Evolutionary conservation across 2,329 filamentous ascomycete species (phyloP).

Genomic region (Neocatenulostroma microsporum): DNA sequence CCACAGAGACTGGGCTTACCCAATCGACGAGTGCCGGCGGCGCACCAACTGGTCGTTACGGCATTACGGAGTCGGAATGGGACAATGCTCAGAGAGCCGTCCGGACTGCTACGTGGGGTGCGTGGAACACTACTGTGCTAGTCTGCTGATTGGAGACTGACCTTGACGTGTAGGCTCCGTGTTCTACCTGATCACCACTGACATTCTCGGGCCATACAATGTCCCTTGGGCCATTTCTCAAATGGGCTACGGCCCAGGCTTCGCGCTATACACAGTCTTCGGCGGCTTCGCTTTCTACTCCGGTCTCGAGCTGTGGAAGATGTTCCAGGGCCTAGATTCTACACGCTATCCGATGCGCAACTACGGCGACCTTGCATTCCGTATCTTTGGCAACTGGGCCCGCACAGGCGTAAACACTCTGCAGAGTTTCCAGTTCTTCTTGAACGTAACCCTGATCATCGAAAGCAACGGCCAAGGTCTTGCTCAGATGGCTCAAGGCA

Average conservation of each 20-base stretch:
- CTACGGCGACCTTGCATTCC: conserved; percentile 33
- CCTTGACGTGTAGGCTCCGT: conserved; percentile 19
- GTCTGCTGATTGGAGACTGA: conserved; percentile 6
- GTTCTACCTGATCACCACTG: conserved; percentile 41
- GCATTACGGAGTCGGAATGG: conserved; percentile 31
- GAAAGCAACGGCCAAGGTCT: conserved; percentile 49
- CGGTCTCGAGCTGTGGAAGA: conserved; percentile 33
- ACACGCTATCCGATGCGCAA: conserved; percentile 34
- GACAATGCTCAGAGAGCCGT: conserved; percentile 27
- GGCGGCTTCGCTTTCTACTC: conserved; percentile 30
- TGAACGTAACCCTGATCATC: conserved; percentile 48
- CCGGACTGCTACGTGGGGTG: conserved; percentile 30
- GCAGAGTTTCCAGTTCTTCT: conserved; percentile 37
- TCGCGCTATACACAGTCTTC: conserved; percentile 32
- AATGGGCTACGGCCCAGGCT: conserved; percentile 31
- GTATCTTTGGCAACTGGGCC: conserved; percentile 31
- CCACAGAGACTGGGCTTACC: no score
- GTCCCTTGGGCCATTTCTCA: conserved; percentile 27
- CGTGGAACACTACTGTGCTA: neutral
- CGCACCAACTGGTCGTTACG: conserved; percentile 13
- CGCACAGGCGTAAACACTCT: conserved; percentile 33
- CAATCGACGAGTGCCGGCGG: no score
- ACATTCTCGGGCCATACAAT: conserved; percentile 33
- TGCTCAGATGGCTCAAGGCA: conserved; percentile 40
- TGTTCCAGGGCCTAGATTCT: conserved; percentile 37